Base-by-base conservation (phyloP, 176 grass and related monocot species). In the Phoenix roebelenii region DNA sequence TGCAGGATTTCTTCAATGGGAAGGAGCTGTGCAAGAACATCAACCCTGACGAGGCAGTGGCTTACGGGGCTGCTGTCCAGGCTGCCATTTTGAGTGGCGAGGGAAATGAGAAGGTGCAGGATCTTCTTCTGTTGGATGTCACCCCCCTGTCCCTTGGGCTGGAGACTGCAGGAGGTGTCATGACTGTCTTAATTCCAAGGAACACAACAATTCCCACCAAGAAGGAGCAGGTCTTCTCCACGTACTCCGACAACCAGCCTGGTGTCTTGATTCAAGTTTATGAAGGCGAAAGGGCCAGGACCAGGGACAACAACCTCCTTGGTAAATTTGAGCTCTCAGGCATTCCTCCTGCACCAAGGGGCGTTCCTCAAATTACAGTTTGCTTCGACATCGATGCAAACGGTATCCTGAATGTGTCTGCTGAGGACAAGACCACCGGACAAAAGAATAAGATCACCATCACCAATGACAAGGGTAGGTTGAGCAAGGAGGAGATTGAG, bases 361-460 rank as follows among this genome's bases (percentile, higher is more conserved):
- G 87, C 17, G 82, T 90, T 50, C 81, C 82, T 16, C 82, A 90
- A 55, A 90, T 85, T 58, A 90, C 78, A 0, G 79, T 90, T 7
- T 82, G 78, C 71, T 90, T 90, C 1, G 87, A 90, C 63, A 90
- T 90, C 0, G 87, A 90, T 2, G 75, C 78, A 1, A 90, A 90
- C 2, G 82, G 78, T 5, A 89, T 85, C 61, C 54, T 82, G 66
- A 89, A 89, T 0, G 78, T 85, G 16, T 85, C 87, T 2, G 86
- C 81, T 0, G 79, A 85, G 63, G 87, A 90, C 66, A 90, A 90
- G 67, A 90, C 82, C 22, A 82, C 87, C 2, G 87, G 87, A 1
- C 87, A 85, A 72, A 85, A 90, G 78, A 90, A 90, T 68, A 90
- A 90, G 71, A 85, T 90, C 79, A 90, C 82, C 7, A 90, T 90